Evolutionary conservation across 1,284 basidiomycete species (phyloP).

Genomic region (Heterobasidion irregulare): DNA sequence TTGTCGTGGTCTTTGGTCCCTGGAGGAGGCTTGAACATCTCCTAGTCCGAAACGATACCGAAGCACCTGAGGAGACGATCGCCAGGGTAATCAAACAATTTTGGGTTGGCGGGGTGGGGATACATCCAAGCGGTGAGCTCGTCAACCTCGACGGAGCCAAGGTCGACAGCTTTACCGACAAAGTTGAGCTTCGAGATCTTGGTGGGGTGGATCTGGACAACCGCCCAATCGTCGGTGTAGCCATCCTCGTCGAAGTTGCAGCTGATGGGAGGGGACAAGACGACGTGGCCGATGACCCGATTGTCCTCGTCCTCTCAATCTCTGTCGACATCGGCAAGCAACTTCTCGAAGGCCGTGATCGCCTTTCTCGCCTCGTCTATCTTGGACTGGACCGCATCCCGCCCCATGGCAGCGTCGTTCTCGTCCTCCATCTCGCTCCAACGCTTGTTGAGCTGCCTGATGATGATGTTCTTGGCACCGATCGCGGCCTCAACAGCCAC

Average conservation of each 20-base stretch:
- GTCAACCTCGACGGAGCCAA: constrained; percentile 10
- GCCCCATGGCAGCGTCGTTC: not conserved
- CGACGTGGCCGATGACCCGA: constrained; percentile 22
- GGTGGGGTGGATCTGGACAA: constrained; percentile 18
- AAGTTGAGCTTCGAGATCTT: constrained; percentile 6
- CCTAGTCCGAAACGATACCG: constrained; percentile 15
- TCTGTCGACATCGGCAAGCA: constrained; percentile 13
- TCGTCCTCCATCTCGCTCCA: constrained; percentile 7
- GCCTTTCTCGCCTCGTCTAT: constrained; percentile 12
- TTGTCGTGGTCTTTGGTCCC: constrained; percentile 18
- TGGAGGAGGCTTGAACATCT: constrained; percentile 18
- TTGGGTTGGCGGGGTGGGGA: constrained; percentile 3
- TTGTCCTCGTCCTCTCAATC: constrained; percentile 13
- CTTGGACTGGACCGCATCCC: constrained; percentile 4
- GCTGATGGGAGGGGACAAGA: constrained; percentile 18
- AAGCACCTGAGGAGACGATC: constrained; percentile 6
- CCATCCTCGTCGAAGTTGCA: constrained; percentile 12
- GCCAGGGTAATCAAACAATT: constrained; percentile 11
- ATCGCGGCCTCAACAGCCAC: constrained; percentile 14
- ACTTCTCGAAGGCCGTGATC: constrained; percentile 12
- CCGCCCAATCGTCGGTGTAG: constrained; percentile 19
- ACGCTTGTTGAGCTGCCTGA: constrained; percentile 5
- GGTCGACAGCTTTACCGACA: constrained; percentile 21
- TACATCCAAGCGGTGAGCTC: constrained; percentile 9
- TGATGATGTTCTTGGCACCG: constrained; percentile 1